These are phyloP conservation scores for Yamadazyma dushanensis DNA, from an alignment of 1,139 yeast species.

Conservation along the genomic window DNA sequence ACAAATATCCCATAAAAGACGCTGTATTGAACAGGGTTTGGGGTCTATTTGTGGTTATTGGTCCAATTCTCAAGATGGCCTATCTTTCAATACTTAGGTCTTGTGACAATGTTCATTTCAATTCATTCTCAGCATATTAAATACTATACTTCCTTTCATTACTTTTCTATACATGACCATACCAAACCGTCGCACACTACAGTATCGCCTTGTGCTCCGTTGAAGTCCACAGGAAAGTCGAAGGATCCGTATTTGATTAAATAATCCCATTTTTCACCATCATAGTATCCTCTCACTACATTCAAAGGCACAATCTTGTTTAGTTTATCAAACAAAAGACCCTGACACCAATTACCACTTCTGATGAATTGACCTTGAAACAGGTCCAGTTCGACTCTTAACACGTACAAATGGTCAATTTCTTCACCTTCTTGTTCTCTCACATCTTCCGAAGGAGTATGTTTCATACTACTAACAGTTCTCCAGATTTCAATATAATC, in stretches of 20 bases:
- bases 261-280: slow-evolving; percentile 24
- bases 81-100: too few species aligned
- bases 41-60: too few species aligned
- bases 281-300: slow-evolving; percentile 27
- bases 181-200: slow-evolving; percentile 12
- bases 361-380: slow-evolving; percentile 46
- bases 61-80: too few species aligned
- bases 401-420: slow-evolving; percentile 21
- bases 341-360: slow-evolving; percentile 58
- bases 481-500: slow-evolving; percentile 61
- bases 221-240: slow-evolving; percentile 26
- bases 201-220: slow-evolving; percentile 16
- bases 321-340: slow-evolving; percentile 41
- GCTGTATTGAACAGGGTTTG: too few species aligned
- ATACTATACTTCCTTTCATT: background rate
- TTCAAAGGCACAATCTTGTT: slow-evolving; percentile 25
- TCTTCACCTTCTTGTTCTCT: slow-evolving; percentile 22
- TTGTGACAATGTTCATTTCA: too few species aligned
- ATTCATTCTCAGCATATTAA: too few species aligned
- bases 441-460: slow-evolving; percentile 31
- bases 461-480: slow-evolving; percentile 41
- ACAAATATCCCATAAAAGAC: too few species aligned
- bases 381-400: slow-evolving; percentile 23
- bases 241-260: slow-evolving; percentile 29
- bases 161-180: slow-evolving; percentile 24